Conservation (phyloP, 371 early-diverging fungal genomes). For the Rhizopus sp. region DNA sequence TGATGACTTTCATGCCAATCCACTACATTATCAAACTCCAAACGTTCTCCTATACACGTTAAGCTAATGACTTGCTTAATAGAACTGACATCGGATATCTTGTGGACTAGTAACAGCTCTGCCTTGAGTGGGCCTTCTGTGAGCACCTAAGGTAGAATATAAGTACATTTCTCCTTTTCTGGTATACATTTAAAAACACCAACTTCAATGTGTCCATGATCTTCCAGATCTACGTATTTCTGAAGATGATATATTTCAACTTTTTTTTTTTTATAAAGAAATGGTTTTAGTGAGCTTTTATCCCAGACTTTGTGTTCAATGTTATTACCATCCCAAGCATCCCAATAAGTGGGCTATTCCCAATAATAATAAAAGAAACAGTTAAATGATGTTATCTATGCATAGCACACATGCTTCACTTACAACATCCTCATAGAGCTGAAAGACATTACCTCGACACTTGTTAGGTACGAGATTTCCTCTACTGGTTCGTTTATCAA, state of each 20-base stretch:
- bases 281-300: neutral
- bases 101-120: constrained; percentile 69
- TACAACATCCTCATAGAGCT: constrained; percentile 84
- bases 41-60: constrained; percentile 52
- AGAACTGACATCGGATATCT: constrained; percentile 65
- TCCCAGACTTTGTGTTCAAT: neutral
- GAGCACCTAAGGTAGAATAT: constrained; percentile 24
- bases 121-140: constrained; percentile 40
- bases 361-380: neutral
- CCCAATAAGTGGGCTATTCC: constrained; percentile 75
- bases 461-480: constrained; percentile 75
- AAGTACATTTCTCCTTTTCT: neutral
- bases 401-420: constrained; percentile 11
- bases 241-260: constrained; percentile 54
- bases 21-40: constrained; percentile 87
- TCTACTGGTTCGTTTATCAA: constrained; percentile 56
- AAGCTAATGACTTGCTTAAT: constrained; percentile 80
- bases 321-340: constrained; percentile 62
- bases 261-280: constrained; percentile 10
- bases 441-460: constrained; percentile 75
- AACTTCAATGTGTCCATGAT: constrained; percentile 30
- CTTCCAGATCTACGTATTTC: constrained; percentile 35
- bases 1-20: constrained; percentile 93
- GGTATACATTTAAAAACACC: neutral
- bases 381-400: neutral